Evolutionary conservation across 805 yeast species (phyloP).

Genomic region (Saturnispora kantuleensis): DNA sequence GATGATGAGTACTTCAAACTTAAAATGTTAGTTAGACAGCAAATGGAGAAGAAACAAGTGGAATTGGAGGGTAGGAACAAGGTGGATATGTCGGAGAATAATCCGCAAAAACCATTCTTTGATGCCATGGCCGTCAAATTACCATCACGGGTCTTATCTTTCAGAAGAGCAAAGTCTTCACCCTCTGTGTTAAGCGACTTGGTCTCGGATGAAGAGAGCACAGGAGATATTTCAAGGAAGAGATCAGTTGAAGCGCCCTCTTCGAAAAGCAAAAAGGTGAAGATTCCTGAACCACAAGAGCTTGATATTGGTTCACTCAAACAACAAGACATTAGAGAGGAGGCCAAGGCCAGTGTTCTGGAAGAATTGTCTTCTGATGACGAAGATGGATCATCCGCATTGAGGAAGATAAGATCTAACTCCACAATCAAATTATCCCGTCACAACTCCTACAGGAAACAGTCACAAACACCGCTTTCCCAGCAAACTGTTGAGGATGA

Average conservation of each 20-base stretch:
- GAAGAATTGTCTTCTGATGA: slow-evolving; percentile 23
- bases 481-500: slow-evolving; percentile 8
- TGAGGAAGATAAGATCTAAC: slow-evolving; percentile 24
- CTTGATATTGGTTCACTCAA: slow-evolving; percentile 6
- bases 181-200: slow-evolving; percentile 8
- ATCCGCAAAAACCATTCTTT: slow-evolving; percentile 13
- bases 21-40: slow-evolving; percentile 7
- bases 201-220: slow-evolving; percentile 17
- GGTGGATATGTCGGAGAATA: slow-evolving; percentile 5
- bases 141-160: slow-evolving; percentile 10
- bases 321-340: slow-evolving; percentile 2
- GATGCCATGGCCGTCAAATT: slow-evolving; percentile 12
- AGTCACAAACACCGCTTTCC: neutral
- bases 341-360: slow-evolving; percentile 1
- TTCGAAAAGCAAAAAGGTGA: slow-evolving; percentile 13
- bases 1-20: slow-evolving; percentile 32
- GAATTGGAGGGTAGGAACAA: slow-evolving; percentile 29
- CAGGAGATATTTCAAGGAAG: slow-evolving; percentile 7
- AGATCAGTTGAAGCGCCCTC: slow-evolving; percentile 14
- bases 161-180: slow-evolving; percentile 8
- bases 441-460: slow-evolving; percentile 21
- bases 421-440: slow-evolving; percentile 43
- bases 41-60: slow-evolving; percentile 28
- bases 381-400: slow-evolving; percentile 27
- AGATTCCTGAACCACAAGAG: slow-evolving; percentile 5